Base-by-base conservation (phyloP, 2,329 filamentous ascomycete species). In the Microsporum audouinii region DNA sequence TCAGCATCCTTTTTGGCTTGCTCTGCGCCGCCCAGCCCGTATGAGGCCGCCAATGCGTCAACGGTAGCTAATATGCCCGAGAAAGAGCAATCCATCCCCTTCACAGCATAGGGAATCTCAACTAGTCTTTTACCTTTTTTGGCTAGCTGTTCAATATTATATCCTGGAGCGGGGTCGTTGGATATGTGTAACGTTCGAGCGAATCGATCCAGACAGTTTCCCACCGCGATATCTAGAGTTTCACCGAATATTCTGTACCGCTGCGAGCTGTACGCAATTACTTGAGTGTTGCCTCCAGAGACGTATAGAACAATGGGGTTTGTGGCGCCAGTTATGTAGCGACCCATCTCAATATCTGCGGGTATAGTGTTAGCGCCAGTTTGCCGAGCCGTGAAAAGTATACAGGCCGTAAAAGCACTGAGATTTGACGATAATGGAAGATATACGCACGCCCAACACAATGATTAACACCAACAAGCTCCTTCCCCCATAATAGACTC, bases 31-130 rank as follows among this genome's bases (percentile, higher is more conserved):
- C 68, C 68, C 10, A 76, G 59, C 1, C 74, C 75, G 58, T 70
- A 70, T n/a, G 68, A 64, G 7, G 80, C 83, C 0, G 91, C 92
- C 53, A 96, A 79, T 39, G 86, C 80, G 71, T 99, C 94, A 10
- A 92, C 87, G 3, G 84, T 83, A 0, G 89, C 89, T 33, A 99
- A 78, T 65, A 99, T 95, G 1, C 94, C 94, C 1, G 88, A 91
- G 75, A 99, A 97, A 29, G 88, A 94, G 69, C 91, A 95, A 73
- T 99, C 94, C 94, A 99, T 99, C 58, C 94, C 94, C 76, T 99
- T 99, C 65, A 99, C 94, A 1, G 91, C 85, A 71, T 99, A 99
- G 1, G 94, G 94, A 33, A 99, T 78, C 66, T 97, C 92, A 17
- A 97, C 79, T 43, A 99, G 77, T 27, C 84, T 76, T 51, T 80